A percentile compares a stretch with the other conserved stretches of the same genome.
These are phyloP conservation scores for Claviceps quebecensis DNA, from an alignment of 2,329 filamentous ascomycete genomes.

Conservation along the genomic window DNA sequence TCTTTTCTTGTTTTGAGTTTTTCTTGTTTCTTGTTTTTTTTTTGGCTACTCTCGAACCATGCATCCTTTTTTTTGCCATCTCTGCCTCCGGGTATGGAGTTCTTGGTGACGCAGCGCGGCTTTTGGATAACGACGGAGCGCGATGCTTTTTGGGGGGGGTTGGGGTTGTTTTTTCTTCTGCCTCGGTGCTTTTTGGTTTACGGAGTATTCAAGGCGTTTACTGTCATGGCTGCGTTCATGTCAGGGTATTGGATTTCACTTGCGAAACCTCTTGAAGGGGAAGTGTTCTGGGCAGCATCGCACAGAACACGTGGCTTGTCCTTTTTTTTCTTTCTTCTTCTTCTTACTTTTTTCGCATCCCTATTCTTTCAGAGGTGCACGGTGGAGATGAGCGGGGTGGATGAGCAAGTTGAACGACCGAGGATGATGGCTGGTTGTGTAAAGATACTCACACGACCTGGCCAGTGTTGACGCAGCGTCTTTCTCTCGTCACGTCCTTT, in stretches of 20 bases:
- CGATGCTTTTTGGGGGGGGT: no score
- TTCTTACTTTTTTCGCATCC: conserved; percentile 7
- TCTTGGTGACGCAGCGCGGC: background rate
- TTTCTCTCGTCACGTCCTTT: conserved; percentile 6
- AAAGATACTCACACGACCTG: no score
- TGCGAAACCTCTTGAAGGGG: background rate
- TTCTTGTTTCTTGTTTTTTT: background rate
- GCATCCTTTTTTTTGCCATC: background rate
- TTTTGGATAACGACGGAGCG: no score
- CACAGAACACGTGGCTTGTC: background rate
- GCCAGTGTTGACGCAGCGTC: no score
- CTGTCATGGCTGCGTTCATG: conserved; percentile 2
- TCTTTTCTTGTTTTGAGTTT: background rate
- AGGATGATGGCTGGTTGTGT: no score
- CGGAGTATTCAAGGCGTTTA: background rate
- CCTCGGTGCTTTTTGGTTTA: no score
- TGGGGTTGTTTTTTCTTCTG: no score
- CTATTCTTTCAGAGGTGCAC: conserved; percentile 7
- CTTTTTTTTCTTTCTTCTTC: background rate
- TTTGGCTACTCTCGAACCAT: background rate
- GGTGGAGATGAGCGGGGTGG: no score
- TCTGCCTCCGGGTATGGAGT: background rate
- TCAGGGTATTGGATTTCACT: background rate
- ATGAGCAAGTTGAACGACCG: no score
- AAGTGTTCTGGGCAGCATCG: background rate